Base-by-base conservation (phyloP, 257 asterid genomes). In the Gynochthodes officinalis region DNA sequence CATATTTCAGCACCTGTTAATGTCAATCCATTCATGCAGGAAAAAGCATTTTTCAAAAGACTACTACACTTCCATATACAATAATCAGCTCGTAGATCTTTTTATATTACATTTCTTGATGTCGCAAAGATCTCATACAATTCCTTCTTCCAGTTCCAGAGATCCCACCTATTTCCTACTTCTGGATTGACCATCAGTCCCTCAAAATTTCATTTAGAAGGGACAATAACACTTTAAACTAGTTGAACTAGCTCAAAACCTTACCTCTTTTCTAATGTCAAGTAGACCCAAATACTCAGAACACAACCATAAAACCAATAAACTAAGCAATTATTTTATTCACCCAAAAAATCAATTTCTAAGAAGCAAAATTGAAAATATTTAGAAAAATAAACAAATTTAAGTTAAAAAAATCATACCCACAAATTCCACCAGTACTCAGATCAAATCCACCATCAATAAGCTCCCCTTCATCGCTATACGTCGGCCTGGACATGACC, bases 371-470 rank as follows among this genome's bases (percentile, higher is more conserved):
- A 16, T 4, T 2, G 8, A 57, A 57, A 8, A 57, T 57, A 25
- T 35, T 7, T 64, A 19, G 28, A 28, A 49, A 61, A n/a, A 54
- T n/a, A 43, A 27, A 0, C 4, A 69, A 73, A 68, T 44, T 69
- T 58, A 70, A 52, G 4, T 3, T 9, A 43, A 54, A 11, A 27
- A 7, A 62, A 39, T 48, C 89, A 40, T 86, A 91, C 99, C 98
- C 98, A 78, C 98, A 90, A 81, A 94, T 86, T 46, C 99, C 96
- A 75, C 91, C 92, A 32, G 95, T 91, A 48, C 87, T 87, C 99
- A 94, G 91, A 75, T 94, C 99, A 68, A 88, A 94, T 3, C 99
- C 99, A 19, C 99, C 99, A 75, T 91, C 98, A 10, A 94, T 81
- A 57, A 94, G 89, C 68, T 94, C 97, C 4, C 99, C 99, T 13